Conservation (phyloP, 306 rosid species). For the Boehmeria nivea region DNA sequence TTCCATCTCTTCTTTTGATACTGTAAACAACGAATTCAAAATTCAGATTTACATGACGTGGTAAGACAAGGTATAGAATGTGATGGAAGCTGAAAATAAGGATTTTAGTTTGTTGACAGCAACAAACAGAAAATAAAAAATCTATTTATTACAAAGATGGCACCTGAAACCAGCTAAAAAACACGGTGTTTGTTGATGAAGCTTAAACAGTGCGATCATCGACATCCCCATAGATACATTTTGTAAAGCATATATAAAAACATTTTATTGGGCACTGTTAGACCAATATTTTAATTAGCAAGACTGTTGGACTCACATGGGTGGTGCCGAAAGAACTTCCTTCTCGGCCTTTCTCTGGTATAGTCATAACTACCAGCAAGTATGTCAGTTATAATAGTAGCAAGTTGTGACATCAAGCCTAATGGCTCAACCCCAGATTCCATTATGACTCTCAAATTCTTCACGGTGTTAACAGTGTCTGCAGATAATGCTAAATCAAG, state of each 20-base stretch:
- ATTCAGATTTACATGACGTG: background rate
- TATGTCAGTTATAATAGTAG: slow-evolving; percentile 91
- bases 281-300: background rate
- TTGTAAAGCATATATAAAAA: no score
- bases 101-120: no score
- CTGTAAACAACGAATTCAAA: slow-evolving; percentile 31
- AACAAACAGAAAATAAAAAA: no score
- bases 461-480: slow-evolving; percentile 92
- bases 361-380: slow-evolving; percentile 91
- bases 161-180: no score
- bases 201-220: no score
- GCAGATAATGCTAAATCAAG: slow-evolving; percentile 97
- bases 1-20: slow-evolving; percentile 92
- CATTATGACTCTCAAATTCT: slow-evolving; percentile 85
- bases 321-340: slow-evolving; percentile 83
- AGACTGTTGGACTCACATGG: slow-evolving; percentile 53
- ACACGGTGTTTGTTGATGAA: no score
- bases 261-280: no score
- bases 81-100: background rate
- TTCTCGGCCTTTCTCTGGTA: slow-evolving; percentile 61
- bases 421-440: slow-evolving; percentile 95
- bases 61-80: background rate
- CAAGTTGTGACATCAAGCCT: slow-evolving; percentile 95
- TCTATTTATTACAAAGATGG: no score
- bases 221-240: no score